These are phyloP conservation scores for Erythrobasidium hasegawianum DNA, from an alignment of 1,284 basidiomycete genomes.

Conservation along the genomic window DNA sequence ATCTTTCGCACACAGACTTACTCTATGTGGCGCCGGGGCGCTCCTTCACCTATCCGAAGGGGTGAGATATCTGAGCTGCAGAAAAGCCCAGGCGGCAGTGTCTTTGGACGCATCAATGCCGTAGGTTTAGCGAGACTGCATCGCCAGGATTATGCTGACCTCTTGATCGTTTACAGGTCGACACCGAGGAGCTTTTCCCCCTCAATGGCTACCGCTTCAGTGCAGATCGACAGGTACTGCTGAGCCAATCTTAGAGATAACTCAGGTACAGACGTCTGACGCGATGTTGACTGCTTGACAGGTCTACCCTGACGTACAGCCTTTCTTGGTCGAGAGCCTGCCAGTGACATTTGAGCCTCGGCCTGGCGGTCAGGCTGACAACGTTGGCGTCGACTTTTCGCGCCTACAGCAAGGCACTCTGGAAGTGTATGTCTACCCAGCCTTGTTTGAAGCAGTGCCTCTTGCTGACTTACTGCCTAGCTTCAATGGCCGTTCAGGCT, in stretches of 20 bases:
- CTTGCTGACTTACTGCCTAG: background rate
- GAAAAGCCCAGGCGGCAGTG: conserved; percentile 10
- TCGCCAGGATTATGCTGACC: background rate
- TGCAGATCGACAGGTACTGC: conserved; percentile 7
- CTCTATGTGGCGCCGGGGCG: conserved; percentile 2
- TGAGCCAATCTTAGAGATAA: background rate
- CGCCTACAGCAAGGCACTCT: conserved; percentile 1
- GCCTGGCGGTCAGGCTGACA: background rate
- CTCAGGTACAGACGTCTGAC: background rate
- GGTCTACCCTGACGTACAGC: conserved; percentile 7
- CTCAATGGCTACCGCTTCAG: conserved; percentile 5
- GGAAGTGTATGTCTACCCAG: conserved; percentile 1
- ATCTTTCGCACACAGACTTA: background rate
- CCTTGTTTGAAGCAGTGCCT: background rate
- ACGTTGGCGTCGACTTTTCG: conserved; percentile 9
- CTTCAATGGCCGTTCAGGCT: conserved; percentile 17
- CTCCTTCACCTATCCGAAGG: conserved; percentile 12
- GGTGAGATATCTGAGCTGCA: conserved; percentile 11
- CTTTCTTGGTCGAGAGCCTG: background rate
- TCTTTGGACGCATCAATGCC: background rate
- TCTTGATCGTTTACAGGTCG: background rate
- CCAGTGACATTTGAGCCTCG: conserved; percentile 11
- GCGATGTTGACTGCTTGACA: background rate
- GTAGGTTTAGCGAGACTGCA: background rate
- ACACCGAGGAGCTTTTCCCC: conserved; percentile 17